Base-by-base conservation (phyloP, 2,329 filamentous ascomycete genomes). In the Xylaria sp. region DNA sequence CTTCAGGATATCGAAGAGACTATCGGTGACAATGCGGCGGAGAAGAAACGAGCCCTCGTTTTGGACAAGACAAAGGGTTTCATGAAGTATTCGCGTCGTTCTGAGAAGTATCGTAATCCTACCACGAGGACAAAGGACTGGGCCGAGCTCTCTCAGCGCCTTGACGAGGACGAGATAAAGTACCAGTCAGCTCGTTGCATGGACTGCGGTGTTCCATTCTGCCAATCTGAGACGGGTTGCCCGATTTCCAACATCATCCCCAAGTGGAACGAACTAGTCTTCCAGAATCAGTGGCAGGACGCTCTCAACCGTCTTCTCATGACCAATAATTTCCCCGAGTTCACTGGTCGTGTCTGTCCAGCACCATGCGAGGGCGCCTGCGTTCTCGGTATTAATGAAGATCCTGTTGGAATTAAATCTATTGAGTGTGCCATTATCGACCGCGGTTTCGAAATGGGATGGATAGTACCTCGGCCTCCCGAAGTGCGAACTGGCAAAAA, bases 271-370 rank as follows among this genome's bases (percentile, higher is more conserved):
- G 94, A 97, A 69, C 72, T 97, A 9, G 88, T 97, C 0, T 90
- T 89, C 63, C 65, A 89, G 66, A 87, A 88, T 56, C 90, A 97
- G 70, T 98, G 95, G 95, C 88, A 90, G 74, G 94, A 97, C 81
- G 95, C 95, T 28, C 89, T 97, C 4, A 95, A 97, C 81, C 89
- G 93, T 67, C 86, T 98, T 12, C 85, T 97, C 62, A 95, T 97
- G 92, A 97, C 95, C 72, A 97, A 98, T 85, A 97, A 97, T 83
- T 97, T 98, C 86, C 95, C 95, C 4, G 95, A 98, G 79, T 97
- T 97, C 81, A 98, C 95, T 74, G 95, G 95, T 65, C 94, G 95
- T 84, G 95, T 97, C 67, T 98, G 95, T 81, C 95, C 95, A 67
- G 95, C 95, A 77, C 95, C 95, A 81, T 98, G 95, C 76, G 95